phyloP scores from a whole-genome alignment of 306 rosid genomes.

The Quercus engelmannii region DNA sequence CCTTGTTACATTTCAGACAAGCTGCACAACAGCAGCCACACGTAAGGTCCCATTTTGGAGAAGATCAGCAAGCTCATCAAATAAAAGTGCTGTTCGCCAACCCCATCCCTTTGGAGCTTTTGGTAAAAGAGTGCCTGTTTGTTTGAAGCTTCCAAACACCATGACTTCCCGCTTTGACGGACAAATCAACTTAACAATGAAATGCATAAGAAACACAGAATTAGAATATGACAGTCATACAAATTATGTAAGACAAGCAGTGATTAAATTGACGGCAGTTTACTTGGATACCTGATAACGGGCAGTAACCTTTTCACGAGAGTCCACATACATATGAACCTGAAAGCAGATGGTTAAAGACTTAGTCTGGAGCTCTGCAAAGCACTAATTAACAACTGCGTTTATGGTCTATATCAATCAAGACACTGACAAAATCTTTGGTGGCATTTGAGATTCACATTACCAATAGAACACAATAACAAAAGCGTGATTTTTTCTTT shows the following conservation, averaged over 20 bases:
- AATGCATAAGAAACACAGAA: constrained; percentile 12
- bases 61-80: constrained; percentile 84
- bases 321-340: constrained; percentile 84
- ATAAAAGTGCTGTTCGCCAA: constrained; percentile 90
- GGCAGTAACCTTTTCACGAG: constrained; percentile 89
- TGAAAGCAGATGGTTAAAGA: constrained; percentile 24
- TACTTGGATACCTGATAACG: constrained; percentile 77
- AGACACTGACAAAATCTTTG: not conserved
- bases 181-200: constrained; percentile 60
- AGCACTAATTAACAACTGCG: constrained; percentile 4
- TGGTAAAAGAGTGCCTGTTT: constrained; percentile 92
- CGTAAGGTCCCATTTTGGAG: constrained; percentile 89
- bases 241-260: not conserved
- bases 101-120: constrained; percentile 99
- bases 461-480: not conserved
- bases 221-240: constrained; percentile 1
- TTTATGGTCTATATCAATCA: not conserved
- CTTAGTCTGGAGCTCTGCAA: not conserved
- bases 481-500: not conserved
- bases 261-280: constrained; percentile 2
- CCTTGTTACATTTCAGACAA: constrained; percentile 47
- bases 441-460: not conserved
- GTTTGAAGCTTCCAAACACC: constrained; percentile 89
- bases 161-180: constrained; percentile 93
- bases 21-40: constrained; percentile 90